Evolutionary conservation across 2,329 filamentous ascomycete genomes (phyloP).

Genomic region (Aspergillus oerlinghausenensis): DNA sequence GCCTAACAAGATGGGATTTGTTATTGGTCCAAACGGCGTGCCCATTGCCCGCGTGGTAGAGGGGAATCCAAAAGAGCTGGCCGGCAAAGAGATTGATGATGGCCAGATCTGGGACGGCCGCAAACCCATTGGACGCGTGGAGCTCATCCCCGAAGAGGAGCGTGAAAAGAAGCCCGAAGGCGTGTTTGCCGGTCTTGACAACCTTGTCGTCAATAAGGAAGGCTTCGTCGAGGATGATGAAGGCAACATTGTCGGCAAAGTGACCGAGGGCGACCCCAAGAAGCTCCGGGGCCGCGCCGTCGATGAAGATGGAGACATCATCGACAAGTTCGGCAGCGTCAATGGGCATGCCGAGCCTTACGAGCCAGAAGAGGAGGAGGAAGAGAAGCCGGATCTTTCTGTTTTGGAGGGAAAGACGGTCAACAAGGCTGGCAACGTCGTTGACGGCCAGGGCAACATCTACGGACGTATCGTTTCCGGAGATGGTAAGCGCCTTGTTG

Average conservation of each 20-base stretch:
- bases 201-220: conserved; percentile 53
- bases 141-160: conserved; percentile 55
- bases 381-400: conserved; percentile 51
- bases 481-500: conserved; percentile 50
- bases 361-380: conserved; percentile 47
- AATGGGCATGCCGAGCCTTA: conserved; percentile 57
- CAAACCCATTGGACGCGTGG: conserved; percentile 54
- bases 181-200: conserved; percentile 55
- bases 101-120: conserved; percentile 54
- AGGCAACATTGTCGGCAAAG: conserved; percentile 69
- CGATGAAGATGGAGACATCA: conserved; percentile 76
- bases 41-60: conserved; percentile 55
- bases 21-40: conserved; percentile 50
- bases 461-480: conserved; percentile 56
- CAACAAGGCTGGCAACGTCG: conserved; percentile 61
- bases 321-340: conserved; percentile 67
- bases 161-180: conserved; percentile 53
- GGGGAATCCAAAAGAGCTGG: conserved; percentile 53
- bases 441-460: conserved; percentile 56
- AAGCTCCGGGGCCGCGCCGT: conserved; percentile 67
- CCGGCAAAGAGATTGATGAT: conserved; percentile 53
- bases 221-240: conserved; percentile 68
- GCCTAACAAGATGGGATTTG: conserved; percentile 56
- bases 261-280: conserved; percentile 68
- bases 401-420: conserved; percentile 58